Conservation (phyloP, 2,329 filamentous ascomycete species). For the Sporothrix protearum region DNA sequence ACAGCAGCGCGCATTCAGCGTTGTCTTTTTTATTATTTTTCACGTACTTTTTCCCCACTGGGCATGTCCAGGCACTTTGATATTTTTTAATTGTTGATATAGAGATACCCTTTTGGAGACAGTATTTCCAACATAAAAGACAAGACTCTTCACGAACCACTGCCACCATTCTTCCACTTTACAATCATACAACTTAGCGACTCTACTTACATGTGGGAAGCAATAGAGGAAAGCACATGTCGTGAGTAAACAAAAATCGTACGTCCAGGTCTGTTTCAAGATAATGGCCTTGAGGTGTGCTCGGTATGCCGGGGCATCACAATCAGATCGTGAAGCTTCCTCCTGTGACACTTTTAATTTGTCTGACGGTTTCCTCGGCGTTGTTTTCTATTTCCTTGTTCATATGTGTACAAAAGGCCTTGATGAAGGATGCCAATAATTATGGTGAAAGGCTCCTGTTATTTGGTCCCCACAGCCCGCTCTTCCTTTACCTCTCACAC, state of each 20-base stretch:
- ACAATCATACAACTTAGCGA: neutral
- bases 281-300: too few relatives aligned
- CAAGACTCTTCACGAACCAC: neutral
- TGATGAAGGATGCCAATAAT: neutral
- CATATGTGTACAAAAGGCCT: neutral
- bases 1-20: neutral
- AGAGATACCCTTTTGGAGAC: slow-evolving; percentile 19
- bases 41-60: neutral
- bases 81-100: neutral
- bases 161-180: neutral
- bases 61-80: slow-evolving; percentile 1
- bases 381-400: neutral
- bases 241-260: neutral
- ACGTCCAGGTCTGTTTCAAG: neutral
- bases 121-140: neutral
- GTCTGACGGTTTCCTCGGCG: neutral
- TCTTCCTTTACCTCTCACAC: neutral
- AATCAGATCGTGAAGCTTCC: neutral
- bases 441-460: neutral
- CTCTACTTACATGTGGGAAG: neutral
- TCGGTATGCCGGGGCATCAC: neutral
- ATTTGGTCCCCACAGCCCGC: neutral
- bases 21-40: neutral
- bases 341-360: neutral
- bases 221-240: neutral